Percentiles rank a stretch among this genome's conserved stretches.
phyloP scores from a whole-genome alignment of 83 land plant species.

The Picea abies region DNA sequence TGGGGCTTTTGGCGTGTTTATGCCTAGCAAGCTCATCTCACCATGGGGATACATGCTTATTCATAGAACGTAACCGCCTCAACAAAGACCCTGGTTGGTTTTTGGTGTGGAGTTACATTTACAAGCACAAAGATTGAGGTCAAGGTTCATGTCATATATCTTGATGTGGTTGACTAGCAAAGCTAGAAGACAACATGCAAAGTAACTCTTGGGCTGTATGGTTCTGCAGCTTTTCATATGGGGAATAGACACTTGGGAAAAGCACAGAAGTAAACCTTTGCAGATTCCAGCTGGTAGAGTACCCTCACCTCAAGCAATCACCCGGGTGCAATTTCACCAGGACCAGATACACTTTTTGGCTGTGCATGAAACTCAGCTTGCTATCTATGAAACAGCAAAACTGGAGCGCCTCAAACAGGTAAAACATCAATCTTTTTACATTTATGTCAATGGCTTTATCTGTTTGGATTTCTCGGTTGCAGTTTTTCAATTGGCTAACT shows the following conservation, averaged over 20 bases:
- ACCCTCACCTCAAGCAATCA: slow-evolving; percentile 23
- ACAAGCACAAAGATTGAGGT: too few relatives aligned
- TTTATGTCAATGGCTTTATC: background rate
- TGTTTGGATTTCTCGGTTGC: background rate
- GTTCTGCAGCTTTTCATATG: slow-evolving; percentile 46
- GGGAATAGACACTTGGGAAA: slow-evolving; percentile 69
- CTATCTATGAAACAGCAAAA: slow-evolving; percentile 51
- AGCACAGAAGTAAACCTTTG: slow-evolving; percentile 33
- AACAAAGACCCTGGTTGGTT: too few relatives aligned
- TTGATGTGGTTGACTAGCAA: background rate
- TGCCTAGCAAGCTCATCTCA: too few relatives aligned
- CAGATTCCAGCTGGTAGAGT: slow-evolving; percentile 33
- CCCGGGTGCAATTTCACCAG: slow-evolving; percentile 46
- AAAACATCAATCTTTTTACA: background rate
- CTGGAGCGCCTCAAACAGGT: slow-evolving; percentile 49
- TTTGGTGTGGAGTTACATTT: too few relatives aligned
- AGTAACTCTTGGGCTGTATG: background rate
- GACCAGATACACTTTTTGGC: slow-evolving; percentile 43
- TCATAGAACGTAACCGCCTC: too few relatives aligned
- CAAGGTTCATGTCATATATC: background rate
- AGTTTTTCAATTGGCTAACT: background rate
- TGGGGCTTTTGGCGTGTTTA: too few relatives aligned
- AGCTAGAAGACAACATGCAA: background rate
- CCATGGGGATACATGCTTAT: too few relatives aligned
- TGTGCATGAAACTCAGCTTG: slow-evolving; percentile 58